Evolutionary conservation across 805 yeast genomes (phyloP), one percentile per base, ranked within the genome.

Genomic region (Cyberlindnera americana): DNA sequence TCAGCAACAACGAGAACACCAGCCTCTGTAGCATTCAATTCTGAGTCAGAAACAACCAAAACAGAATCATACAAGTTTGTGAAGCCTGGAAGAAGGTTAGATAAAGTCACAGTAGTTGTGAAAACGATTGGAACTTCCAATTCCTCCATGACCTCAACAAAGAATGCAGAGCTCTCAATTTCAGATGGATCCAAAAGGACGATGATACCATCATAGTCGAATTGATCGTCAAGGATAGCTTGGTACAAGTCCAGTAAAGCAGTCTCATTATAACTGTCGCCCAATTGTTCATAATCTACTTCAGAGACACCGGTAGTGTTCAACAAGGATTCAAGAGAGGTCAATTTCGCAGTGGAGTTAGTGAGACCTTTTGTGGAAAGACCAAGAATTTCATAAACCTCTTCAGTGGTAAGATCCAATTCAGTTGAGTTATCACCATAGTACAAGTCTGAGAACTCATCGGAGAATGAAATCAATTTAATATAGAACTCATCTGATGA

Each of bases 81-180:
- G 2, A 78, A 78, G 49, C 72, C 78, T 1, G 73, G 63, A 15
- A 74, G 61, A 8, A 76, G 69, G 25, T 75, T 69, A n/a, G 71
- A 62, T 0, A 76, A 75, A 41, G 77, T 59, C 73, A 73, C 69
- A 15, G 72, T 62, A 1, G 78, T 77, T 43, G 78, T 71, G 56
- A 75, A 53, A 6, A 74, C 76, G 36, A 74, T 66, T 5, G 81
- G 79, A 38, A 67, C 25, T 12, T 41, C 31, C 13, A 39, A 19
- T 5, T 59, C 54, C 4, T 74, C 69, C 29, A 67, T 56, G 19
- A 30, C 31, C 41, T 72, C 73, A 27, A 73, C 52, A 48, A 73
- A 73, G 50, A 73, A 73, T 1, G 75, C 70, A 7, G 78, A 69
- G 44, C 70, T 73, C 44, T 73, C 78, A 56, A 72, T 59, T 2